Conservation (phyloP, 1,284 basidiomycete genomes). For the Ustilago xerochloae region DNA sequence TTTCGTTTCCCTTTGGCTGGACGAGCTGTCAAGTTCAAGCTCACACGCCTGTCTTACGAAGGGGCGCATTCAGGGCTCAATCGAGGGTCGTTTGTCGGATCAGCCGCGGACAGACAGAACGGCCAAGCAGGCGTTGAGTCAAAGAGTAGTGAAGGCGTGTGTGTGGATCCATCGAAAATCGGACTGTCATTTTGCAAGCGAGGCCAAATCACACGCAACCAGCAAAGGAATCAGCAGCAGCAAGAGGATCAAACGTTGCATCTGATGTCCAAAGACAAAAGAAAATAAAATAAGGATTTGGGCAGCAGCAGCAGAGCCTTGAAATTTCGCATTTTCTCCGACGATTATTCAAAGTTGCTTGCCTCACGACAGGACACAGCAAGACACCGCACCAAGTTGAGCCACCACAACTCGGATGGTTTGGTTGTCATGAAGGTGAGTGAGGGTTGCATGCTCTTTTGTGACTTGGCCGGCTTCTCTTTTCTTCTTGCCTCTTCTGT, state of each 20-base stretch:
- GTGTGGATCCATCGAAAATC: no score
- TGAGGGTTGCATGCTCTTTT: conserved; percentile 6
- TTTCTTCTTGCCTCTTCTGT: not conserved
- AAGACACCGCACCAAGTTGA: not conserved
- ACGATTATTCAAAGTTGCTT: no score
- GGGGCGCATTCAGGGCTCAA: conserved; percentile 1
- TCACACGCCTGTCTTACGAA: no score
- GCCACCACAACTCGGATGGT: not conserved
- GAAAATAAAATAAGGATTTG: no score
- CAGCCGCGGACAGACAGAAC: not conserved
- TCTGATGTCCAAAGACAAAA: not conserved
- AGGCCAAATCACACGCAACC: not conserved
- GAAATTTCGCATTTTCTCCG: no score
- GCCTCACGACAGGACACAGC: no score
- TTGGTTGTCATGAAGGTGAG: conserved; percentile 12
- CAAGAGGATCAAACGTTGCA: conserved; percentile 13
- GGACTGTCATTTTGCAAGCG: no score
- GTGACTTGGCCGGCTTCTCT: conserved; percentile 4
- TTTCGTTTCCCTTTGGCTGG: no score
- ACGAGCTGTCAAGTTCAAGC: no score
- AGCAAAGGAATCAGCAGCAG: no score
- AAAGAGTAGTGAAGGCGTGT: no score
- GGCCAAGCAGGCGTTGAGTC: no score
- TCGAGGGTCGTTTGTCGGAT: not conserved
- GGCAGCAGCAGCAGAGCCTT: not conserved